Percentiles rank a stretch among this genome's conserved stretches.
Evolutionary conservation across 2,329 filamentous ascomycete genomes (phyloP).

Genomic region (Hysterium pulicare): DNA sequence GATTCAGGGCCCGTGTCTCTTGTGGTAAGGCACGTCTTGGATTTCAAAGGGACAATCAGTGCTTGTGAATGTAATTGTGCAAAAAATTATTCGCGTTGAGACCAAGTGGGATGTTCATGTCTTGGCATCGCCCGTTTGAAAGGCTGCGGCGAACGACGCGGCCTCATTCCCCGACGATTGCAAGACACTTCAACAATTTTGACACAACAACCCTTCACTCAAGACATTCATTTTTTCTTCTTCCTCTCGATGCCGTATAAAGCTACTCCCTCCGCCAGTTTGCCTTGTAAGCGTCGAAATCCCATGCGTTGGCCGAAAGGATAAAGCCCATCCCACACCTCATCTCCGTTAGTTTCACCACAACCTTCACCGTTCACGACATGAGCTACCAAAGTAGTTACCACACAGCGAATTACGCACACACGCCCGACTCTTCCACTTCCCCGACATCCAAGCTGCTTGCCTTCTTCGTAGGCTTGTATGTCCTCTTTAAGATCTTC

Average conservation of each 20-base stretch:
- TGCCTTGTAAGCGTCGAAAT: conserved; percentile 20
- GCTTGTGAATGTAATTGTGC: too few species aligned
- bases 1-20: too few species aligned
- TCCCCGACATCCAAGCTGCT: conserved; percentile 16
- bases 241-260: conserved; percentile 34
- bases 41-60: too few species aligned
- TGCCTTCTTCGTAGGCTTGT: conserved; percentile 18
- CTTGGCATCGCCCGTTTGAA: background rate
- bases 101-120: too few species aligned
- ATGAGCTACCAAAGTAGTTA: conserved; percentile 16
- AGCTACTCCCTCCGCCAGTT: conserved; percentile 21
- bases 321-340: conserved; percentile 16
- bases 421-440: conserved; percentile 3
- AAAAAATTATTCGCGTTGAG: too few species aligned
- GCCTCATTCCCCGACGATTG: too few species aligned
- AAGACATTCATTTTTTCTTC: background rate
- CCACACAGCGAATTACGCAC: conserved; percentile 8
- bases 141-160: background rate
- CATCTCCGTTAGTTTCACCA: conserved; percentile 8
- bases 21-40: too few species aligned
- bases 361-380: conserved; percentile 11
- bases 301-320: conserved; percentile 33
- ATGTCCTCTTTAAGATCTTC: conserved; percentile 26
- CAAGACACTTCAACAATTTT: too few species aligned
- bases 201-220: too few species aligned